Evolutionary conservation across 352 stramenopile species (phyloP), one percentile per base, ranked within the genome.

Genomic region (Globisporangium echinulatum): DNA sequence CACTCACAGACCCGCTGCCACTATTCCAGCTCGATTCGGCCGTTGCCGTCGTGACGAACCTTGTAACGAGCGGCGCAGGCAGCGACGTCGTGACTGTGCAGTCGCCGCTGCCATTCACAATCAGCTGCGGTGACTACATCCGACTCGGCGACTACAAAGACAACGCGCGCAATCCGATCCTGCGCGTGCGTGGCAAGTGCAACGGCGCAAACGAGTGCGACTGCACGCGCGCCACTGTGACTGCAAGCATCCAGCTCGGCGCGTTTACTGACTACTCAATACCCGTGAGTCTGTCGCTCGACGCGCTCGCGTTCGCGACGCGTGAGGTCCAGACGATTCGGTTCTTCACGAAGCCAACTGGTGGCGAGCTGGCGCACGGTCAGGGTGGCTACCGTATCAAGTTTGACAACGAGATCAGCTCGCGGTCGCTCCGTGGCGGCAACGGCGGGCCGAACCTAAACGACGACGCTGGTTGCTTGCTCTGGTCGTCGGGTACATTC

Each of bases 341-440:
- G 7, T 73, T 94, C 36, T 68, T 55, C 0, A 70, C 74, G 7
- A 62, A 68, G 0, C 64, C 67, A 3, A 56, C 36, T 19, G 50
- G 50, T 1, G 44, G 64, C 11, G 56, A 68, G 48, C 62, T 94
- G 3, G 57, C 46, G 0, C 75, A 80, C 36, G 84, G 88, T 7
- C 40, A 59, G 0, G 77, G 87, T n/a, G 94, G 94, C 4, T 98
- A 94, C 66, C 86, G 95, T 0, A 69, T 98, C 25, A 67, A 79
- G 33, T 98, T 98, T 52, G 91, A 89, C 7, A 77, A 87, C 17
- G 90, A 97, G 67, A 94, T 80, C 9, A 97, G 85, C 11, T 78
- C 88, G 2, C 79, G 75, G 7, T 95, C 92, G 8, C 72, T 90
- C 5, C 76, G 86, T 5, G 83, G 85, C 8, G 83, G 85, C 38